Evolutionary conservation across 805 yeast species (phyloP).

Genomic region (Wickerhamomyces queroliae): DNA sequence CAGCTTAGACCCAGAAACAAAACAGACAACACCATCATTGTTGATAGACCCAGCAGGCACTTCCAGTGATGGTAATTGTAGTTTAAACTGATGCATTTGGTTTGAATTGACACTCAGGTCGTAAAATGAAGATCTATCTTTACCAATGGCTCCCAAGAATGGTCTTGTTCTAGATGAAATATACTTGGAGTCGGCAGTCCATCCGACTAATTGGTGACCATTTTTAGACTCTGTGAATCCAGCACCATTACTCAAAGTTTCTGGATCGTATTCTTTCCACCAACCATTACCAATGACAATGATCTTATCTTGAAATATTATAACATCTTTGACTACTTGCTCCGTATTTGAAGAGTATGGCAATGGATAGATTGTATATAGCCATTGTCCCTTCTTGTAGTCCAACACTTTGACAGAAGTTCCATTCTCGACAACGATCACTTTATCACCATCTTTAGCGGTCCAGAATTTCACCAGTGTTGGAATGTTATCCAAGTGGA

Average conservation of each 20-base stretch:
- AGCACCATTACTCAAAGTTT: constrained; percentile 25
- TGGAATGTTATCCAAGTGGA: constrained; percentile 18
- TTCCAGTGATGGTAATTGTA: constrained; percentile 14
- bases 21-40: constrained; percentile 17
- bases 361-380: constrained; percentile 26
- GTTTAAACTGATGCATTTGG: constrained; percentile 16
- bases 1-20: constrained; percentile 18
- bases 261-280: constrained; percentile 25
- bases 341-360: constrained; percentile 12
- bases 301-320: constrained; percentile 18
- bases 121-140: constrained; percentile 19
- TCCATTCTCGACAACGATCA: constrained; percentile 28
- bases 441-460: constrained; percentile 24
- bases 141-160: constrained; percentile 16
- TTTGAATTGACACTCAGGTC: constrained; percentile 13
- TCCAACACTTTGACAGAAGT: constrained; percentile 26
- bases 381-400: constrained; percentile 26
- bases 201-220: constrained; percentile 15
- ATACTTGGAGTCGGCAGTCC: constrained; percentile 14
- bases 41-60: constrained; percentile 19
- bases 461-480: constrained; percentile 27
- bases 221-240: constrained; percentile 24
- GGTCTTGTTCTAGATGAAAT: constrained; percentile 9
- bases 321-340: constrained; percentile 15
- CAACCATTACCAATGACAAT: constrained; percentile 28